A percentile compares a stretch with the other conserved stretches of the same genome.
These are phyloP conservation scores for Fusarium nelsonii DNA, from an alignment of 2,329 filamentous ascomycete species.

Conservation along the genomic window DNA sequence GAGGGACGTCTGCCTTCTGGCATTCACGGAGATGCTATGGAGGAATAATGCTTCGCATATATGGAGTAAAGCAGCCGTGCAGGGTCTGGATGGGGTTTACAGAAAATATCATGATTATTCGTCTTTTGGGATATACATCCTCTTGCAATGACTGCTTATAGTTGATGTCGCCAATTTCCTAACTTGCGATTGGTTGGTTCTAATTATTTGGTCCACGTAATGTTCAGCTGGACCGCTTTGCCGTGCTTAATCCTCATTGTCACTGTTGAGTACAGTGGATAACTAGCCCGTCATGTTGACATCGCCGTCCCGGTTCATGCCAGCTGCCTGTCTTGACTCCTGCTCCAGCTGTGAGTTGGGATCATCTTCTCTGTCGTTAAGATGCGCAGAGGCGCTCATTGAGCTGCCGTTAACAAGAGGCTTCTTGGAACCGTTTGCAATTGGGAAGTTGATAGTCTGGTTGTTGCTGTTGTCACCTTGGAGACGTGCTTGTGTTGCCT, in stretches of 20 bases:
- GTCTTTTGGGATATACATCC: slow-evolving; percentile 30
- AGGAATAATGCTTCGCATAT: slow-evolving; percentile 60
- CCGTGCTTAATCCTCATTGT: not conserved
- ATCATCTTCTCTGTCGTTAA: slow-evolving; percentile 53
- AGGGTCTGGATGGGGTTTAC: slow-evolving; percentile 16
- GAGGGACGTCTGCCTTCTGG: slow-evolving; percentile 87
- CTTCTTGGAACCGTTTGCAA: slow-evolving; percentile 49
- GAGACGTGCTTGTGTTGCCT: slow-evolving; percentile 61
- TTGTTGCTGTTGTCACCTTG: slow-evolving; percentile 56
- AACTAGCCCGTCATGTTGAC: slow-evolving; percentile 70
- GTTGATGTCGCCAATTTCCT: not conserved
- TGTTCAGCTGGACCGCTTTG: not conserved
- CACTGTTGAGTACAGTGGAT: not conserved
- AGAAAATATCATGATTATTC: slow-evolving; percentile 32
- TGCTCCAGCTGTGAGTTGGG: slow-evolving; percentile 67
- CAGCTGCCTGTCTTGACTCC: slow-evolving; percentile 64
- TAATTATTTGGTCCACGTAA: not conserved
- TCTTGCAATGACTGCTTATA: not conserved
- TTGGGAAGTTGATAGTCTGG: slow-evolving; percentile 37
- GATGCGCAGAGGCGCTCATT: slow-evolving; percentile 38
- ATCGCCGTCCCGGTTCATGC: slow-evolving; percentile 60
- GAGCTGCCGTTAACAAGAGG: slow-evolving; percentile 50
- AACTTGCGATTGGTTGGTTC: not conserved
- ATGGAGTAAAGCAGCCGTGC: slow-evolving; percentile 11
- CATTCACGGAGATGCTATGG: slow-evolving; percentile 69